A percentile compares a stretch with the other conserved stretches of the same genome.
Conservation (phyloP, 1,139 yeast genomes). For the Suhomyces yuchorum region DNA sequence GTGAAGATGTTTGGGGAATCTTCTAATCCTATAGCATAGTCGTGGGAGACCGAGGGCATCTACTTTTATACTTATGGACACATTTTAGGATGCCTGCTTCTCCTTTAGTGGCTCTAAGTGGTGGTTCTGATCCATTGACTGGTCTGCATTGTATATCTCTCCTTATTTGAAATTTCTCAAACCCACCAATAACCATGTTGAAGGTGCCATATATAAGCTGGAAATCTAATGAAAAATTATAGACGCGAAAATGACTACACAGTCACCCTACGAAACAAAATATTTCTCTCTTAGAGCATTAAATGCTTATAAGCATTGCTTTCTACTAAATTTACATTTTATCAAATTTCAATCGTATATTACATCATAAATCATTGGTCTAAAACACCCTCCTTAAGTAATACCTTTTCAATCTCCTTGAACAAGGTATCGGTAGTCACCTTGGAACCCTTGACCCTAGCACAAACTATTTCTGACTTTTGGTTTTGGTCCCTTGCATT, state of each 20-base stretch:
- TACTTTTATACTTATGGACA: background rate
- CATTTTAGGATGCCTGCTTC: background rate
- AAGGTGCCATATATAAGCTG: background rate
- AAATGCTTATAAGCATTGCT: background rate
- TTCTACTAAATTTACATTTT: background rate
- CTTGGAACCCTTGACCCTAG: conserved; percentile 47
- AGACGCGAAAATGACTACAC: background rate
- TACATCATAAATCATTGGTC: conserved; percentile 22
- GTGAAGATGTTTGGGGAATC: conserved; percentile 97
- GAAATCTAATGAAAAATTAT: conserved; percentile 2
- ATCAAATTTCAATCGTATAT: conserved; percentile 2
- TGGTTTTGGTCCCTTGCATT: conserved; percentile 40
- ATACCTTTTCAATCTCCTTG: conserved; percentile 50
- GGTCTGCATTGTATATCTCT: background rate
- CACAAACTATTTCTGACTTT: conserved; percentile 50
- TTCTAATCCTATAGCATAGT: conserved; percentile 22
- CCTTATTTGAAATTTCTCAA: background rate
- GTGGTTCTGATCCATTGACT: background rate
- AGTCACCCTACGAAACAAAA: background rate
- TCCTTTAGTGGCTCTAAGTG: background rate
- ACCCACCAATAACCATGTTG: background rate
- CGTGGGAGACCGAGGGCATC: background rate
- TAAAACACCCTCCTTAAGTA: conserved; percentile 49
- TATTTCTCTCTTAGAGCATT: background rate
- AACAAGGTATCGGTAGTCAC: conserved; percentile 47